Evolutionary conservation across 192 early-diverging fungal species (phyloP).

Genomic region (Linnemannia elongata): DNA sequence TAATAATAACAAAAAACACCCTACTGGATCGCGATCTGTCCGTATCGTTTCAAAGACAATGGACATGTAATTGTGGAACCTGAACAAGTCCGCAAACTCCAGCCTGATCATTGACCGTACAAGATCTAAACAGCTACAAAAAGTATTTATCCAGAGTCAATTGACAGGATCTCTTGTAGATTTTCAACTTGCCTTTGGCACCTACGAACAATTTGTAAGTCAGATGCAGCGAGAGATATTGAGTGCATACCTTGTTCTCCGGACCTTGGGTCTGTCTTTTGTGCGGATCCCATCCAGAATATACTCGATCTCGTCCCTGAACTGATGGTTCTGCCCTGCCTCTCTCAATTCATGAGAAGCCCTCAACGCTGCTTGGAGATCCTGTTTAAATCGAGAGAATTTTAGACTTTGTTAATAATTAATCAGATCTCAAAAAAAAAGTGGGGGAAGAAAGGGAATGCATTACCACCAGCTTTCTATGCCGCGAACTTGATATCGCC

Average conservation of each 20-base stretch:
- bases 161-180: background rate
- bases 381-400: background rate
- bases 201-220: background rate
- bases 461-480: background rate
- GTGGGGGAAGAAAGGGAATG: background rate
- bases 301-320: slow-evolving; percentile 74
- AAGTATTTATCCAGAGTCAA: background rate
- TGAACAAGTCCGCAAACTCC: slow-evolving; percentile 56
- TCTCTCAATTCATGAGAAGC: slow-evolving; percentile 71
- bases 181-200: background rate
- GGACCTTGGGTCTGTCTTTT: slow-evolving; percentile 59
- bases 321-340: slow-evolving; percentile 65
- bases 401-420: background rate
- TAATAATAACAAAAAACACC: background rate
- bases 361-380: slow-evolving; percentile 54
- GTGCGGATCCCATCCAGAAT: slow-evolving; percentile 64
- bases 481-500: background rate
- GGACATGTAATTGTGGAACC: slow-evolving; percentile 60
- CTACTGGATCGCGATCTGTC: slow-evolving; percentile 59
- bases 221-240: no score
- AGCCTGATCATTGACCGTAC: slow-evolving; percentile 59
- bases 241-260: slow-evolving; percentile 60
- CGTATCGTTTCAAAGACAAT: slow-evolving; percentile 46
- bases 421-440: background rate
- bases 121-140: slow-evolving; percentile 65